Evolutionary conservation across 192 early-diverging fungal genomes (phyloP).

Genomic region (Coemansia sp.): DNA sequence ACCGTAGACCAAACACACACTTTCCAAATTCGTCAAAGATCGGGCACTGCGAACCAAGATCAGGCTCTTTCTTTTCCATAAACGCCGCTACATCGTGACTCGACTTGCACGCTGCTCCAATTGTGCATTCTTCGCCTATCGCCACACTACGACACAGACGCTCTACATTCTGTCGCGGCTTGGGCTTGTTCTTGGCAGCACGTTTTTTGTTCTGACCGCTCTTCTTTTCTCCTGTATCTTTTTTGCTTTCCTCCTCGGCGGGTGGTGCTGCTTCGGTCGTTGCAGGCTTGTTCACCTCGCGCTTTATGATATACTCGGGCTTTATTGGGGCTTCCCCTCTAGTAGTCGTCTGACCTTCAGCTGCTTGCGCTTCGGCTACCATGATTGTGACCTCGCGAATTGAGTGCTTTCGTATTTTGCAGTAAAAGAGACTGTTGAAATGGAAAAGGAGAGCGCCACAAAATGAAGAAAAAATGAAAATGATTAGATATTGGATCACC

Average conservation of each 20-base stretch:
- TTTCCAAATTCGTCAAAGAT: conserved; percentile 72
- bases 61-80: conserved; percentile 67
- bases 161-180: neutral
- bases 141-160: conserved; percentile 58
- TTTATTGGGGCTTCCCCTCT: conserved; percentile 24
- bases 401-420: too few relatives aligned
- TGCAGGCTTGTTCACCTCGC: neutral
- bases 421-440: too few relatives aligned
- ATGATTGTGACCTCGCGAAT: neutral
- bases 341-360: neutral
- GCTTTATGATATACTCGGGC: conserved; percentile 16
- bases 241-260: neutral
- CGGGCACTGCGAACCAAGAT: conserved; percentile 72
- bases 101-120: conserved; percentile 65
- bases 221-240: neutral
- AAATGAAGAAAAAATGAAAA: too few relatives aligned
- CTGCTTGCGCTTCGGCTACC: neutral
- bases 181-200: conserved; percentile 11
- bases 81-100: conserved; percentile 79
- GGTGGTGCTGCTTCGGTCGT: neutral
- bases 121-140: conserved; percentile 53
- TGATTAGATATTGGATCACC: too few relatives aligned
- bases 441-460: too few relatives aligned
- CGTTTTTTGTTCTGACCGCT: conserved; percentile 30
- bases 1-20: conserved; percentile 64